Base-by-base conservation (phyloP, 495 filamentous ascomycete genomes). In the Podospora pseudocomata region DNA sequence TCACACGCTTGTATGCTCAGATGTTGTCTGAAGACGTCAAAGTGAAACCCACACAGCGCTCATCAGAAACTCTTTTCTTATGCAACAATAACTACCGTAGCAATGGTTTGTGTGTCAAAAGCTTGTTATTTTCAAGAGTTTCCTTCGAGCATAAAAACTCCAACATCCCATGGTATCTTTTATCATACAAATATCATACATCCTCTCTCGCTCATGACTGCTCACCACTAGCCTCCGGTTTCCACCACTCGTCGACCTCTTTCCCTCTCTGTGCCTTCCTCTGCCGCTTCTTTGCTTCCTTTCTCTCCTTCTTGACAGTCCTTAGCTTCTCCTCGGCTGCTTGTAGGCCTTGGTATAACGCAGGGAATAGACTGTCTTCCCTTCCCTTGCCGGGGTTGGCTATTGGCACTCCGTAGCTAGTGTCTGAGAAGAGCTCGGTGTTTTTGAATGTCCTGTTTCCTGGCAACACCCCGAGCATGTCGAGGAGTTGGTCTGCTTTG, bases 401-500 rank as follows among this genome's bases (percentile, higher is more conserved):
- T 5, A 86, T 63, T 4, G 80, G 72, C 30, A 77, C 72, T 5
- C 93, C 95, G 79, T 96, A 98, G 6, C 80, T 79, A 57, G 77
- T 71, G 80, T 99, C 94, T 54, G 71, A 79, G 4, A 86, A 87
- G 16, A 86, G 67, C 72, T 75, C 62, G 32, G 88, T 83, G 83
- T 88, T 75, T 66, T 82, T 75, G 74, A 90, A 82, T 67, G 83
- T 78, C 67, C 90, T 82, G 71, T 83, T 82, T 57, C 86, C 84
- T 16, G 74, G 73, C n/a, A 81, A 79, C 19, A 98, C 93, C 11
- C 90, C 88, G 4, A 99, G 80, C 72, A 86, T 84, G 74, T 97
- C 91, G 13, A 98, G 84, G 59, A 98, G 73, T 71, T 89, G 82
- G 44, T 79, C 76, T 59, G 91, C 84, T 77, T 94, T 97, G n/a